Base-by-base conservation (phyloP, 2,329 filamentous ascomycete genomes). In the Ophiocordyceps robertsii region DNA sequence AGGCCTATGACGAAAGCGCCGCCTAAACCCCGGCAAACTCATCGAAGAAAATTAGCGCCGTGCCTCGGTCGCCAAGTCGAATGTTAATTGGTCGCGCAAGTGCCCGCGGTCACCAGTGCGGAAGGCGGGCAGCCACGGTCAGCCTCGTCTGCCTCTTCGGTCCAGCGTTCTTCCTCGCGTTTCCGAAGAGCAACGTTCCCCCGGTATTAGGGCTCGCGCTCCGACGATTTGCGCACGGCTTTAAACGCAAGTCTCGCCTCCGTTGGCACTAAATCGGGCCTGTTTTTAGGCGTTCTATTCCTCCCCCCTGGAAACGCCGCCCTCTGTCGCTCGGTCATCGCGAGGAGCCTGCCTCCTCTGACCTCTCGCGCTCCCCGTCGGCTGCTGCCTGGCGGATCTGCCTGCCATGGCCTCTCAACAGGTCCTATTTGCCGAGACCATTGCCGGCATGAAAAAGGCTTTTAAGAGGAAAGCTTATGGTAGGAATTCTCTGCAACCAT, bases 401-500 rank as follows among this genome's bases (percentile, higher is more conserved):
- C 45, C 50, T 46, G 48, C 47, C 51, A 68, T 68, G 64, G 62
- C 65, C 44, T 61, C 61, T 43, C 76, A 81, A 54, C 77, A 81
- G 53, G 65, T 77, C 36, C 63, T 80, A 44, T 75, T 82, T 55
- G 69, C 75, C 47, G 77, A 83, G 54, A 82, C 80, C 17, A 77
- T 83, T 56, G 68, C 71, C 50, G 76, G 71, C 41, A 80, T 84
- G 72, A 82, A 80, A 54, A 77, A 79, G 60, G 77, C 78, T 6
- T 65, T 81, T 46, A 81, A 80, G 56, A 65, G 77, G 47, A 77
- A 73, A 59, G 67, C 73, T 49, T 79, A 78, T 44, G 77, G 77
- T 43, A 21, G 5, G 30, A 80, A 61, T 39, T 52, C 39, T 35
- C 36, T 39, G 7, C n/a, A 17, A 19, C 19, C 43, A 42, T 37